Conservation (phyloP, 2,329 filamentous ascomycete species). For the Ophiostoma pallidulum region DNA sequence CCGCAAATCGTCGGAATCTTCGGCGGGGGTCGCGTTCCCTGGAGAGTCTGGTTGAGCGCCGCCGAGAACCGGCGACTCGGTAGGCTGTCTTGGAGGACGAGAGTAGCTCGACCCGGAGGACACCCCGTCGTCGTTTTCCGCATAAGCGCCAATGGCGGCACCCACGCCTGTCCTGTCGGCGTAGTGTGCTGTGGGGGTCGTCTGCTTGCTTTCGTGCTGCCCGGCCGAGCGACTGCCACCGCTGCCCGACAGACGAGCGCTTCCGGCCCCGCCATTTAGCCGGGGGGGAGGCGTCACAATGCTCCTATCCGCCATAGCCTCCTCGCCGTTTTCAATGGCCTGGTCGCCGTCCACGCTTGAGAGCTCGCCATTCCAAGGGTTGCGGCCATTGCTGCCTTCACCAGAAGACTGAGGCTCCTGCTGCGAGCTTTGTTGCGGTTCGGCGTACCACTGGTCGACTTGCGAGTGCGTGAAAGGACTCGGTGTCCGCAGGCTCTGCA, state of each 20-base stretch:
- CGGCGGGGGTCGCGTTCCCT: constrained; percentile 15
- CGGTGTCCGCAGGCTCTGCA: constrained; percentile 64
- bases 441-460: constrained; percentile 43
- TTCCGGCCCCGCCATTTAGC: not conserved
- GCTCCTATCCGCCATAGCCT: not conserved
- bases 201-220: not conserved
- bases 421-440: constrained; percentile 18
- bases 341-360: constrained; percentile 21
- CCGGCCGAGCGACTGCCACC: constrained; percentile 4
- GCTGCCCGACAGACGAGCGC: constrained; percentile 6
- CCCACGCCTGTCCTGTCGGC: constrained; percentile 20
- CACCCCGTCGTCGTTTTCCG: constrained; percentile 20
- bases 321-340: not conserved
- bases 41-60: not conserved
- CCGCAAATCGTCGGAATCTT: constrained; percentile 30
- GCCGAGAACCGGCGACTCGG: constrained; percentile 5
- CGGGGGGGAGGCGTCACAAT: constrained; percentile 6
- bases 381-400: constrained; percentile 14
- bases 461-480: constrained; percentile 69
- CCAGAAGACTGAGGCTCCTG: constrained; percentile 15
- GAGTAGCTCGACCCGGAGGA: constrained; percentile 16
- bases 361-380: constrained; percentile 25
- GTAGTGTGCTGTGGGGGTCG: not conserved
- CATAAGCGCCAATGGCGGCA: constrained; percentile 21
- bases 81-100: not conserved